Base-by-base conservation (phyloP, 1,284 basidiomycete genomes). In the Fistulina hepatica region DNA sequence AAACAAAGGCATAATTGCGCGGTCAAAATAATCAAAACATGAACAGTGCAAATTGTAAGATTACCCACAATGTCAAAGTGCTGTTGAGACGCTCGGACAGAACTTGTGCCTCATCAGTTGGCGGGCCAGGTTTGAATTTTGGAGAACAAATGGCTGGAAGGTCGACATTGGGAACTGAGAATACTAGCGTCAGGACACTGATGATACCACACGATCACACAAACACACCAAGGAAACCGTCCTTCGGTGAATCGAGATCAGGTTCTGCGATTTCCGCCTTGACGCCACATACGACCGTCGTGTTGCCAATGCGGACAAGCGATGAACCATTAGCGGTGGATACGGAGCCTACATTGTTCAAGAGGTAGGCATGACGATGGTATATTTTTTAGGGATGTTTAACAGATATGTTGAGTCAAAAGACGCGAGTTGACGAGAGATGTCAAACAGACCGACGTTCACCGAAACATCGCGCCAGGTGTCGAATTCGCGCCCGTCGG, bases 181-280 rank as follows among this genome's bases (percentile, higher is more conserved):
- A 31, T n/a, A n/a, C 17, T n/a, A 22, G 13, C 24, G 17, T 36
- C 3, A 41, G 22, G 21, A 39, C 25, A 17, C 1, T 11, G 16
- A 20, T 22, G 35, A 13, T 31, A 15, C 5, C 10, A 13, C 3
- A 3, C 13, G 13, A 15, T 3, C 13, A 13, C 3, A 13, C 5
- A 27, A 25, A 51, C 71, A 43, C 48, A 91, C 91, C 88, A 17
- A 97, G 53, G 54, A 84, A 94, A 0, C 93, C 92, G 23, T 78
- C 66, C 16, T 72, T 63, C 1, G 84, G 85, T 5, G 60, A 60
- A 44, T 89, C 77, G 5, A 91, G 58, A 47, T 84, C 81, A 5
- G 92, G 92, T 50, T 90, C 83, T 22, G 89, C 81, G 28, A 92
- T 81, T 60, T 97, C 90, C n/a, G 86, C 89, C 55, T 94, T 94